Percentiles rank a stretch among this genome's conserved stretches.
Conservation (phyloP, 2,329 filamentous ascomycete genomes). For the Aspergillus thermomutatus region DNA sequence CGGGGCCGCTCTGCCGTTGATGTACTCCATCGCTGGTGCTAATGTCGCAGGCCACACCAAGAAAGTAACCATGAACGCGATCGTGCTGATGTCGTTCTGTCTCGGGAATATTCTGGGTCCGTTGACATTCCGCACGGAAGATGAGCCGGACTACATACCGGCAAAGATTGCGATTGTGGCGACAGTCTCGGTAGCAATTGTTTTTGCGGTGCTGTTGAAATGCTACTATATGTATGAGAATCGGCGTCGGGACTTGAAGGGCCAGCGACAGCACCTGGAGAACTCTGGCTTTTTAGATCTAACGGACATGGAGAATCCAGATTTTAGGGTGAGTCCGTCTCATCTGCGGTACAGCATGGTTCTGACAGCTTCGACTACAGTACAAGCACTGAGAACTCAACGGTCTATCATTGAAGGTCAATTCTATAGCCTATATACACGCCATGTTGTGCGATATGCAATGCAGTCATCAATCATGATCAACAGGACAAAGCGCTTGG, state of each 20-base stretch:
- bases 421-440: slow-evolving; percentile 1
- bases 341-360: neutral
- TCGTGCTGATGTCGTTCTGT: slow-evolving; percentile 44
- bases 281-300: slow-evolving; percentile 30
- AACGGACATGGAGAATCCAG: slow-evolving; percentile 30
- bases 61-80: slow-evolving; percentile 47
- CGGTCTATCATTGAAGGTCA: neutral
- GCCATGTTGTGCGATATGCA: slow-evolving; percentile 10
- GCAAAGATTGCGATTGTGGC: slow-evolving; percentile 40
- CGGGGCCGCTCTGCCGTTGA: slow-evolving; percentile 37
- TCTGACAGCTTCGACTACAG: neutral
- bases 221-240: slow-evolving; percentile 32
- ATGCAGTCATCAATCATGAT: neutral
- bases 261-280: slow-evolving; percentile 18
- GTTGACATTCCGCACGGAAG: slow-evolving; percentile 41
- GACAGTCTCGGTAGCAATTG: slow-evolving; percentile 26
- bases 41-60: slow-evolving; percentile 51
- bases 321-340: slow-evolving; percentile 20
- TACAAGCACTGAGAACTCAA: slow-evolving; percentile 5
- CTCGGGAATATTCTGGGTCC: slow-evolving; percentile 46
- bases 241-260: slow-evolving; percentile 19
- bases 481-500: slow-evolving; percentile 1
- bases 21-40: slow-evolving; percentile 40
- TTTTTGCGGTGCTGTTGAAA: slow-evolving; percentile 21
- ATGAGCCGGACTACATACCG: slow-evolving; percentile 41